These are phyloP conservation scores for Umbelopsis sp. DNA, from an alignment of 192 early-diverging fungal species.

Conservation along the genomic window DNA sequence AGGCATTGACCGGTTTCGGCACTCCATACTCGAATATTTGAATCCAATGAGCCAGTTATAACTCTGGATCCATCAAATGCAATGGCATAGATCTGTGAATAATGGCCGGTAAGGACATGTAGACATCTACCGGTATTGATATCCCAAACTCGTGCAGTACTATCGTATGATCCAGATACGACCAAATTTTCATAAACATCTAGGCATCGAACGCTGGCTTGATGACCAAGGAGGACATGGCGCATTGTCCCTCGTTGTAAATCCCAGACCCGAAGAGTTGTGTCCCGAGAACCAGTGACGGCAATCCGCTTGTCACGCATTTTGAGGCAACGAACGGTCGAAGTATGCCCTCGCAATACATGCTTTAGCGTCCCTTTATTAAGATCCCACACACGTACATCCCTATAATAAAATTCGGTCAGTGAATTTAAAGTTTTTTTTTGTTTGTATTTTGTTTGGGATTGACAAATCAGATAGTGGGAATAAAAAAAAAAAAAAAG, in stretches of 20 bases:
- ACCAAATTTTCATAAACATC: conserved; percentile 82
- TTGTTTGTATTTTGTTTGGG: neutral
- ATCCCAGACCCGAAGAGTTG: conserved; percentile 91
- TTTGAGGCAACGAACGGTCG: conserved; percentile 95
- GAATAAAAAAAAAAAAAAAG: neutral
- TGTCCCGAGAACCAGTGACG: conserved; percentile 93
- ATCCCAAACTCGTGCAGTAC: conserved; percentile 92
- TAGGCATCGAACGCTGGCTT: conserved; percentile 87
- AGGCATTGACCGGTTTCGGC: conserved; percentile 76
- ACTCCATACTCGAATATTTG: conserved; percentile 91
- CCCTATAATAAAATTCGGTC: conserved; percentile 32
- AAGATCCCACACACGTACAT: conserved; percentile 96
- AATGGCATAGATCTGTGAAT: conserved; percentile 94
- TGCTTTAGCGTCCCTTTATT: conserved; percentile 83
- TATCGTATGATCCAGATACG: conserved; percentile 94
- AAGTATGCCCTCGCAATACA: conserved; percentile 92
- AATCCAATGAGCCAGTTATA: conserved; percentile 91
- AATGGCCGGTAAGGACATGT: conserved; percentile 82
- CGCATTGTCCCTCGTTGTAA: conserved; percentile 66
- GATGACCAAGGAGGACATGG: conserved; percentile 85
- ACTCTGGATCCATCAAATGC: conserved; percentile 84
- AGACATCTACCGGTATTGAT: conserved; percentile 68
- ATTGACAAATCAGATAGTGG: neutral
- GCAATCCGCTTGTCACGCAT: conserved; percentile 70
- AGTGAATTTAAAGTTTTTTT: neutral